Conservation (phyloP, 2,329 filamentous ascomycete species). For the Fusarium chuoi region DNA sequence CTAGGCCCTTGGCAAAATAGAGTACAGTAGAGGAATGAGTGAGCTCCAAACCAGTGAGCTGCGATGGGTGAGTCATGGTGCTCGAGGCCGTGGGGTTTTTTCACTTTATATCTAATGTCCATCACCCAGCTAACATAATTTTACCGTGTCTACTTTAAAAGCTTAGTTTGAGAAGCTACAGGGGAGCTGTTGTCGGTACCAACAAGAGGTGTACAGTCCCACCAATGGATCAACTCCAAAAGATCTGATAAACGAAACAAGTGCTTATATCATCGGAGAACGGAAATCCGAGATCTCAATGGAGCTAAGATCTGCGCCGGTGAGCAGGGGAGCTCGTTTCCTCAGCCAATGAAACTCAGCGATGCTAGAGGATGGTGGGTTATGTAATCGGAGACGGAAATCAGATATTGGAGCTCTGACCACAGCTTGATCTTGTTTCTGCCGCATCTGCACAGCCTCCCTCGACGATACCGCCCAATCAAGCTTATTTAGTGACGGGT, state of each 20-base stretch:
- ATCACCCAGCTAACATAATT: not conserved
- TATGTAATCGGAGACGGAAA: constrained; percentile 4
- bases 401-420: not conserved
- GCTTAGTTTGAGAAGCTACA: not conserved
- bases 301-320: not conserved
- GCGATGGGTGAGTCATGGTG: constrained; percentile 21
- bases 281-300: not conserved
- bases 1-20: not conserved
- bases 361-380: rapidly evolving
- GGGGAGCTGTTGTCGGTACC: not conserved
- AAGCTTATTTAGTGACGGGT: not conserved
- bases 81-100: constrained; percentile 11
- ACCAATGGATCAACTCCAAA: not conserved
- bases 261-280: not conserved
- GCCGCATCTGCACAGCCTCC: not conserved
- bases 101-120: constrained; percentile 7
- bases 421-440: not conserved
- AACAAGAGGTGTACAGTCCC: not conserved
- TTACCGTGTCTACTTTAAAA: not conserved
- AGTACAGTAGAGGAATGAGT: not conserved
- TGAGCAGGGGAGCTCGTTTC: not conserved
- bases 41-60: constrained; percentile 27
- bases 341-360: rapidly evolving
- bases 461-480: not conserved
- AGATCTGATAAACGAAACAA: constrained; percentile 4